Base-by-base conservation (phyloP, 441 rosid species). In the Pelargonium cotyledonis region DNA sequence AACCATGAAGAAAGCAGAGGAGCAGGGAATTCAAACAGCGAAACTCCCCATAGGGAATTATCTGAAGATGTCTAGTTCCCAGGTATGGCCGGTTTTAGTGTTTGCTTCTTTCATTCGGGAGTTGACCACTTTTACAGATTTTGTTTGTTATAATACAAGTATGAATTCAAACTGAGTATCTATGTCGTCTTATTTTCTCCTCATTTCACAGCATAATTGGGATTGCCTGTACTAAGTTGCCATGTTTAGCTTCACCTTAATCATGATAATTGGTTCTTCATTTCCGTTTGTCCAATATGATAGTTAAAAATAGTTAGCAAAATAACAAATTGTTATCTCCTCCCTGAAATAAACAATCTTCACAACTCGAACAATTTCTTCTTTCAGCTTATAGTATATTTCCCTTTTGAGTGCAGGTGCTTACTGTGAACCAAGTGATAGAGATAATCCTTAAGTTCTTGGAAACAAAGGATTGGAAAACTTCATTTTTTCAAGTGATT, bases 1-100 rank as follows among this genome's bases (percentile, higher is more conserved):
- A 76, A 91, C 95, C 11, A 82, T 88, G 95, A 80, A 79, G 83
- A 91, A 94, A 82, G 97, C 92, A 5, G 78, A 83, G 72, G 97
- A 89, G 79, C 97, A 89, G 68, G 94, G 92, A 63, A 89, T 91
- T 65, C 89, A 83, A 78, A 88, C 96, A 40, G 94, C 92, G 2
- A 89, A 82, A 70, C 92, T 94, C 58, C 98, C 99, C 0, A 89
- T 94, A 0, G 90, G 87, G 72, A 86, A 75, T 81, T 87, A 84
- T 80, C 74, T 94, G 84, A 91, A 94, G 82, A 91, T 91, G 97
- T 88, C 91, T 8, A 86, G 94, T 73, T 91, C 99, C 68, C 96
- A 89, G 97, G 99, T 91, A 75, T 66, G 15, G 10, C 60, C 57
- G 16, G 1, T 62, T 69, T 69, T 16, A 9, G 38, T 51, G 55